Percentiles rank a stretch among this genome's conserved stretches.
phyloP scores from a whole-genome alignment of 805 yeast species.

The Lachancea sp. region DNA sequence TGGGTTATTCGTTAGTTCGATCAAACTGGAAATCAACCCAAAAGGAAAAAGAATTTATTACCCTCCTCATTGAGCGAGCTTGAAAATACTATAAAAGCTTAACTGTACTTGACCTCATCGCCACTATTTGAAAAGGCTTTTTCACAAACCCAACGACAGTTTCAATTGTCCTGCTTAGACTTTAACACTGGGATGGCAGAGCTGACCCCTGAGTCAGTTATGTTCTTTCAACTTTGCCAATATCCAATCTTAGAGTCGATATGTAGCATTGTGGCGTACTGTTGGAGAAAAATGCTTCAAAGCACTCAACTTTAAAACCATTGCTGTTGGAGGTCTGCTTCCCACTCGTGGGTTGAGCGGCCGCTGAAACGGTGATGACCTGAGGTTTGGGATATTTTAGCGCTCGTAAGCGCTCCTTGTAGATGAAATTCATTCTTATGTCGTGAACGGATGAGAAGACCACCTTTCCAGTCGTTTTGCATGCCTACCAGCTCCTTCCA shows the following conservation, averaged over 20 bases:
- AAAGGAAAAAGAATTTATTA: too few species aligned
- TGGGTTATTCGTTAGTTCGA: too few species aligned
- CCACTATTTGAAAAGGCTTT: background rate
- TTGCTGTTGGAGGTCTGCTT: conserved; percentile 92
- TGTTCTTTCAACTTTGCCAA: background rate
- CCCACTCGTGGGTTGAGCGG: conserved; percentile 48
- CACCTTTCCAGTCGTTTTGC: too few species aligned
- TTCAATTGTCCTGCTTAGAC: conserved; percentile 6
- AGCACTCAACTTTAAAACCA: conserved; percentile 85
- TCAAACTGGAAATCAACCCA: too few species aligned
- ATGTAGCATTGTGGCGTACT: conserved; percentile 3
- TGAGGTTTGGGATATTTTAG: conserved; percentile 63
- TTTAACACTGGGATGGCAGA: conserved; percentile 1
- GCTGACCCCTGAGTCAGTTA: conserved; percentile 1
- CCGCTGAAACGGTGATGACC: conserved; percentile 98
- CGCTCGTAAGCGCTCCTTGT: background rate
- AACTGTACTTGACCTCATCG: too few species aligned
- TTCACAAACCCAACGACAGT: background rate
- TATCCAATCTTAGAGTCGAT: background rate
- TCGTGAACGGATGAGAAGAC: too few species aligned
- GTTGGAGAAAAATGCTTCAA: conserved; percentile 7
- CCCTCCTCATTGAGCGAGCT: too few species aligned
- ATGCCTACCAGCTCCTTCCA: too few species aligned
- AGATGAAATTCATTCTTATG: too few species aligned
- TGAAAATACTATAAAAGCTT: too few species aligned